Base-by-base conservation (phyloP, 306 rosid species). In the Quercus dentata region DNA sequence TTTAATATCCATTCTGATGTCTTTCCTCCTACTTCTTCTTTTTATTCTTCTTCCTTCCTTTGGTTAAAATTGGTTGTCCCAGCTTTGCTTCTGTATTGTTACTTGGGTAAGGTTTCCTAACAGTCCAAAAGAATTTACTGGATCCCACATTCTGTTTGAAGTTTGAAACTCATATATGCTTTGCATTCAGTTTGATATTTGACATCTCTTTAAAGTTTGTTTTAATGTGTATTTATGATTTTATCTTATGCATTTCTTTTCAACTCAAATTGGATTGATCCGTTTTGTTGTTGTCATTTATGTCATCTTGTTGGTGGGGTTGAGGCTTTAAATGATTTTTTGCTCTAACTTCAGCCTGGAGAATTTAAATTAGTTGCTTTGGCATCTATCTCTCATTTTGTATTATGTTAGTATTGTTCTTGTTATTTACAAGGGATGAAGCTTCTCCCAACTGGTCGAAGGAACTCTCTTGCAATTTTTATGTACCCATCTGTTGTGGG, bases 371-470 rank as follows among this genome's bases (percentile, higher is more conserved):
- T 10, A 17, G 23, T n/a, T 41, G 18, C 10, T 13, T 59, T n/a
- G 64, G 28, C 31, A 74, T 63, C 17, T 61, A 75, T 74, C 49
- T 56, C 71, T 55, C 25, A 28, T 80, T 18, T 69, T 76, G 63
- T 78, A 59, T 77, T 25, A 62, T 78, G 72, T 54, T 73, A 49
- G 75, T 49, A 21, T 59, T 65, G 79, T 69, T 83, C 77, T 79
- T 92, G 78, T 72, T 57, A 38, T 80, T 90, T 81, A 74, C 90
- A 94, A 97, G 98, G 96, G 78, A 90, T 91, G 97, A 92, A 92
- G 89, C 95, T 95, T 81, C 92, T 95, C 67, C 99, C 99, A 52
- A 92, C 97, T 65, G 98, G 98, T 71, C 92, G 96, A 73, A 95
- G 76, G 92, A 91, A 55, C 81, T 93, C 97, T 28, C 90, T 92